These are phyloP conservation scores for Colletotrichum graminicola DNA, from an alignment of 2,329 filamentous ascomycete species.

Conservation along the genomic window DNA sequence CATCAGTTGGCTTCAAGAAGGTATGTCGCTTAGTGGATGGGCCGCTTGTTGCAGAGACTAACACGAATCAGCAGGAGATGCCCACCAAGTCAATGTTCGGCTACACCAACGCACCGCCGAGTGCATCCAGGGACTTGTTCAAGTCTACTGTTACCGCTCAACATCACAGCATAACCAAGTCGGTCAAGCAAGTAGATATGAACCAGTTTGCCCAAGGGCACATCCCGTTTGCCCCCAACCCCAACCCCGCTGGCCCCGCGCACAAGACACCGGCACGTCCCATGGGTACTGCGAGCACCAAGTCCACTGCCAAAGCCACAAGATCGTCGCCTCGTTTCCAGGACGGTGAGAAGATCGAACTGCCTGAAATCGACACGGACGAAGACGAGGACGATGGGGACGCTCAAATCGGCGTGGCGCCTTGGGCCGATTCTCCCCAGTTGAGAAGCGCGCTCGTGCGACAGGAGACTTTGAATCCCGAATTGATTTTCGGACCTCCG, in stretches of 20 bases:
- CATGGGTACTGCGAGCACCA: conserved; percentile 57
- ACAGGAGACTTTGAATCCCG: conserved; percentile 89
- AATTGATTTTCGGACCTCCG: conserved; percentile 89
- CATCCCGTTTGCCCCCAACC: conserved; percentile 86
- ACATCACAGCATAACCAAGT: conserved; percentile 73
- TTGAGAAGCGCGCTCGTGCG: conserved; percentile 79
- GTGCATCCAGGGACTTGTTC: conserved; percentile 69
- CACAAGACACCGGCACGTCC: conserved; percentile 79
- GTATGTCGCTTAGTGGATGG: conserved; percentile 57
- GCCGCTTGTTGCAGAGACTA: neutral
- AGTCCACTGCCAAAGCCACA: conserved; percentile 69
- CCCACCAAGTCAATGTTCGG: conserved; percentile 72
- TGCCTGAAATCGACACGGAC: conserved; percentile 96
- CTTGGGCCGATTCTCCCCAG: conserved; percentile 91
- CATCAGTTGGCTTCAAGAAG: conserved; percentile 76
- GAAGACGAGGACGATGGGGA: conserved; percentile 75
- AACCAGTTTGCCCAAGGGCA: conserved; percentile 88
- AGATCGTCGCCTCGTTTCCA: conserved; percentile 86
- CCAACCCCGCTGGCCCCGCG: conserved; percentile 65
- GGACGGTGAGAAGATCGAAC: conserved; percentile 89
- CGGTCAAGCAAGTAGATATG: conserved; percentile 82
- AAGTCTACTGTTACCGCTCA: conserved; percentile 76
- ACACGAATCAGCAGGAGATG: conserved; percentile 62
- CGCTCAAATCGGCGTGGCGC: conserved; percentile 71
- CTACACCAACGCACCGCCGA: conserved; percentile 70